phyloP scores from a whole-genome alignment of 495 filamentous ascomycete genomes.

The Xylaria castorea region DNA sequence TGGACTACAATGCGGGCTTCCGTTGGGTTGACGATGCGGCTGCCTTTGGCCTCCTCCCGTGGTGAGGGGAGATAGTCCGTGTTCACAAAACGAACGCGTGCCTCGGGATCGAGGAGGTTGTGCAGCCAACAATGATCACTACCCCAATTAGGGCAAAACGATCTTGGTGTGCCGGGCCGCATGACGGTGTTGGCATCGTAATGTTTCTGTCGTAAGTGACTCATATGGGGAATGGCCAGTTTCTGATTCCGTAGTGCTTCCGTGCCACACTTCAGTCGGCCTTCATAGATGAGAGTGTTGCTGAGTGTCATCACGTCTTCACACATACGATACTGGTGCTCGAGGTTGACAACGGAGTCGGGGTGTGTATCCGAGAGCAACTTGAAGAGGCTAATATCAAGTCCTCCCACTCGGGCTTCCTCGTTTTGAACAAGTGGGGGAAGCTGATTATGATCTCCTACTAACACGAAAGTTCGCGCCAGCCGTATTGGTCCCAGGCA shows the following conservation, averaged over 20 bases:
- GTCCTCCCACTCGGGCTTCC: slow-evolving; percentile 80
- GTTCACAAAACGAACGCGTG: slow-evolving; percentile 84
- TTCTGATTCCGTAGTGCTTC: slow-evolving; percentile 72
- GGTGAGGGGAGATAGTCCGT: slow-evolving; percentile 75
- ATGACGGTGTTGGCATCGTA: slow-evolving; percentile 53
- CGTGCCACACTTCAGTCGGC: slow-evolving; percentile 87
- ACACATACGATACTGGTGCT: slow-evolving; percentile 98
- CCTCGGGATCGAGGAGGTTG: slow-evolving; percentile 70
- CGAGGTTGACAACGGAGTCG: slow-evolving; percentile 82
- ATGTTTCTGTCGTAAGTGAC: slow-evolving; percentile 63
- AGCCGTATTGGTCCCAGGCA: slow-evolving; percentile 93
- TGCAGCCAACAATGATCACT: slow-evolving; percentile 77
- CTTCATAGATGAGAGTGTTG: slow-evolving; percentile 91
- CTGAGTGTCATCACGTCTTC: slow-evolving; percentile 93
- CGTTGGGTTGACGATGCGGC: slow-evolving; percentile 82
- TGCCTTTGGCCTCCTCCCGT: slow-evolving; percentile 74
- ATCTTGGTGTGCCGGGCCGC: slow-evolving; percentile 39
- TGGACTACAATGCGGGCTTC: slow-evolving; percentile 79
- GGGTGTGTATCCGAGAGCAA: slow-evolving; percentile 88
- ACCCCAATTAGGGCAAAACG: slow-evolving; percentile 60
- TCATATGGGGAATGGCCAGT: slow-evolving; percentile 58
- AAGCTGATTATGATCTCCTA: slow-evolving; percentile 95
- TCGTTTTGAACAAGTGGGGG: slow-evolving; percentile 94
- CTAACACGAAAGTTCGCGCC: slow-evolving; percentile 91
- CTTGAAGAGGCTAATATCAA: slow-evolving; percentile 94